Percentiles rank a stretch among this genome's conserved stretches.
Conservation (phyloP, 495 filamentous ascomycete genomes). For the Echria macrotheca region DNA sequence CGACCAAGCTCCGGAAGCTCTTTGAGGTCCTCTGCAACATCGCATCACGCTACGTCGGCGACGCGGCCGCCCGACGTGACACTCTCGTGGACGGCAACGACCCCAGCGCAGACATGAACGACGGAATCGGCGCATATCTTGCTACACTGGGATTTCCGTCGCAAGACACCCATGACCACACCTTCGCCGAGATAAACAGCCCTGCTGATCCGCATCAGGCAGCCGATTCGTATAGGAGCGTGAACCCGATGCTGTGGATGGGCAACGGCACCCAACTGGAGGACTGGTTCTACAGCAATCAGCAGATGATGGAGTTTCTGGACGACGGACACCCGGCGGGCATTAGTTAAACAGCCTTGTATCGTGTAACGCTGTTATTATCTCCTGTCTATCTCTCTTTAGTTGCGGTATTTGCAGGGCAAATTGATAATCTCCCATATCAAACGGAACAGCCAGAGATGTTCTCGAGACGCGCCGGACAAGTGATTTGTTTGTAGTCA, state of each 20-base stretch:
- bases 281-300: constrained; percentile 61
- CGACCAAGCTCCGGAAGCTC: constrained; percentile 51
- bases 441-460: constrained; percentile 5
- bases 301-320: constrained; percentile 57
- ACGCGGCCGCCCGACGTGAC: background rate
- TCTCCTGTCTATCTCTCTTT: no score
- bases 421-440: no score
- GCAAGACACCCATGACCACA: background rate
- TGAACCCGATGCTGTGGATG: constrained; percentile 23
- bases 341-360: no score
- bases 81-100: background rate
- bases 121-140: constrained; percentile 16
- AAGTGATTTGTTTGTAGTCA: constrained; percentile 10
- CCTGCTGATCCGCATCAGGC: background rate
- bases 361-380: no score
- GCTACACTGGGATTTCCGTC: constrained; percentile 15
- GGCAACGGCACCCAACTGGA: constrained; percentile 45
- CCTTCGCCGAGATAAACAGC: background rate
- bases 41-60: constrained; percentile 54
- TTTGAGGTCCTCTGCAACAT: constrained; percentile 57
- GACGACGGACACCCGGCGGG: constrained; percentile 49
- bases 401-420: no score
- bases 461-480: constrained; percentile 5
- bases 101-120: background rate
- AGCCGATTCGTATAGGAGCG: background rate